Base-by-base conservation (phyloP, 164 flowering plant genomes). In the Protea cynaroides region DNA sequence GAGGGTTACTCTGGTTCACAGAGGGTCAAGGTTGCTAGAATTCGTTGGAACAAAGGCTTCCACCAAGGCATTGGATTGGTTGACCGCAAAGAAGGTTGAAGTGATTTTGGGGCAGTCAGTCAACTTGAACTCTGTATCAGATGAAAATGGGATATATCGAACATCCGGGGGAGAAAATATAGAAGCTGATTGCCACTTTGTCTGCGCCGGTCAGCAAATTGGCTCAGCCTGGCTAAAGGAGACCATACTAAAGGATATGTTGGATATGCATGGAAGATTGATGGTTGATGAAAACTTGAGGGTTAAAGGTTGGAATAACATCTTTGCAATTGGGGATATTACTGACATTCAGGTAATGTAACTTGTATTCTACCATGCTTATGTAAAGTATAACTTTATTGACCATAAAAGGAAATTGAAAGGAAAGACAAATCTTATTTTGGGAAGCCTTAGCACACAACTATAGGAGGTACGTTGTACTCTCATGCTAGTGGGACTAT, bases 271-370 rank as follows among this genome's bases (percentile, higher is more conserved):
- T 11, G 96, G 94, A 64, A 84, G 90, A 58, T 63, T 93, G 59
- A 82, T 65, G 76, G 97, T 93, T 43, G 97, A 90, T 78, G 79
- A 76, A 50, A 19, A 78, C 62, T 60, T 93, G 65, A 79, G 94
- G 69, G 87, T 93, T 62, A 84, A 75, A 59, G 94, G 91, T 29
- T 69, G 54, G 37, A 78, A 61, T 29, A 90, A 88, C 63, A 67
- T 87, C 17, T 90, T 93, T 65, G 92, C 90, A 14, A 61, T 87
- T 68, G 97, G 98, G 44, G 97, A 90, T 66, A 85, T 93, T 40
- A 89, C 96, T 17, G 77, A 86, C 76, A 59, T 88, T 62, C 79
- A 66, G 51, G 98, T 90, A 76, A 82, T 29, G 34, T n/a, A n/a
- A n/a, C n/a, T n/a, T n/a, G n/a, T n/a, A n/a, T n/a, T n/a, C n/a